Conservation (phyloP, 306 rosid genomes). For the Lithocarpus polystachyus region DNA sequence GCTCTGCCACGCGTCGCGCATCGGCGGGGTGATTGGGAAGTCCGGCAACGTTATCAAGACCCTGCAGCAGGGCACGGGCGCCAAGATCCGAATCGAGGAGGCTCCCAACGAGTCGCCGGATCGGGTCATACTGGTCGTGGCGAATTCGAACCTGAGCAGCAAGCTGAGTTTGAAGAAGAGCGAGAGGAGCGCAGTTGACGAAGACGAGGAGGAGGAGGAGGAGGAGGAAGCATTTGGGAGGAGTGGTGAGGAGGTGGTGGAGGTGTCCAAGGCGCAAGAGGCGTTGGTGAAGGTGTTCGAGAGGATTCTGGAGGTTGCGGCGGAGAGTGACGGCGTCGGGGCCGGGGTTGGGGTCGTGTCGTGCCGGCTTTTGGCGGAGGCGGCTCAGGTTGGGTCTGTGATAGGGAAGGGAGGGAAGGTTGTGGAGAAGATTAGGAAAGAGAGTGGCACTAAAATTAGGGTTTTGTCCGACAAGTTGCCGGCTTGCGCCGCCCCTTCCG, state of each 20-base stretch:
- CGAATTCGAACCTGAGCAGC: conserved; percentile 27
- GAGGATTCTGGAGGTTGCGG: conserved; percentile 89
- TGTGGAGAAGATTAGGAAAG: conserved; percentile 86
- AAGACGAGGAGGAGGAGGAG: neutral
- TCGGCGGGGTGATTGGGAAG: conserved; percentile 94
- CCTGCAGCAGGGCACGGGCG: conserved; percentile 77
- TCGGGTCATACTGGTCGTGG: conserved; percentile 60
- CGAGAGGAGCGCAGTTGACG: neutral
- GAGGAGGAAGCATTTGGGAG: neutral
- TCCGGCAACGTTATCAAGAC: conserved; percentile 68
- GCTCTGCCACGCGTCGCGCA: conserved; percentile 82
- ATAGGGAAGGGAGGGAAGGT: conserved; percentile 94
- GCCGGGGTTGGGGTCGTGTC: conserved; percentile 61
- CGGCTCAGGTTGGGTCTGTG: conserved; percentile 67
- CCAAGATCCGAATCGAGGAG: conserved; percentile 85
- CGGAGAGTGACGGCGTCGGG: conserved; percentile 64
- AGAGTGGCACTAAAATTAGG: conserved; percentile 72
- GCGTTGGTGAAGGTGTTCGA: conserved; percentile 82
- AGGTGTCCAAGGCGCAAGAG: conserved; percentile 81
- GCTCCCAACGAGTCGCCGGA: conserved; percentile 69
- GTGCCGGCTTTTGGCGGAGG: conserved; percentile 67
- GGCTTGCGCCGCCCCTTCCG: conserved; percentile 51
- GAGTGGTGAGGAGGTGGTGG: conserved; percentile 35
- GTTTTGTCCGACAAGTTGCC: conserved; percentile 66
- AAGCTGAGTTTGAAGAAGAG: conserved; percentile 17